phyloP scores from a whole-genome alignment of 768 basidiomycete species.

The Tylopilus plumbeoviolaceoides region DNA sequence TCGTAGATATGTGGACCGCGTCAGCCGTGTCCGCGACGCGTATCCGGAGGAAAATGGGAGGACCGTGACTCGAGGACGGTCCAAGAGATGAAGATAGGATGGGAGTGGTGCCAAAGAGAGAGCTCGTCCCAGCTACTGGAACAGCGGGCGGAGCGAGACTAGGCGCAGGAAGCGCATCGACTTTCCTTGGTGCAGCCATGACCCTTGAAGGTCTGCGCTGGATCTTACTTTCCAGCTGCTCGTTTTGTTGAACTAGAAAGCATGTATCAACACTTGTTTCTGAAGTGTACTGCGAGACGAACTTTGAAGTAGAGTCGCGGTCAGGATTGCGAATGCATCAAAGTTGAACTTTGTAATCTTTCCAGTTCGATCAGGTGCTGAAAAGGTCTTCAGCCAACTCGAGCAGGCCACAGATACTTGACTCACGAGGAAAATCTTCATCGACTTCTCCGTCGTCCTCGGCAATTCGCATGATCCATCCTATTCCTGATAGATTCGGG shows the following conservation, averaged over 20 bases:
- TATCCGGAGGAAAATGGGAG: slow-evolving; percentile 80
- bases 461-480: slow-evolving; percentile 91
- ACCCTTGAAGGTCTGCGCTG: slow-evolving; percentile 71
- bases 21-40: slow-evolving; percentile 78
- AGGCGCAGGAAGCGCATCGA: slow-evolving; percentile 39
- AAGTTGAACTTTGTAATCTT: slow-evolving; percentile 87
- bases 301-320: slow-evolving; percentile 72
- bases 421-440: slow-evolving; percentile 95
- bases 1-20: slow-evolving; percentile 81
- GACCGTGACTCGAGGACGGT: slow-evolving; percentile 69
- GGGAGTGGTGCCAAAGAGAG: slow-evolving; percentile 46
- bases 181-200: slow-evolving; percentile 57
- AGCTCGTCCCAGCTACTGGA: slow-evolving; percentile 40
- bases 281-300: slow-evolving; percentile 17
- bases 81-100: slow-evolving; percentile 63
- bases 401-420: not conserved
- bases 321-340: slow-evolving; percentile 84
- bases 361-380: slow-evolving; percentile 88
- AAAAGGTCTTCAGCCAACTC: not conserved
- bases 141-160: slow-evolving; percentile 39
- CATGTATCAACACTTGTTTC: not conserved
- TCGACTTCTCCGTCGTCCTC: slow-evolving; percentile 98
- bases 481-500: slow-evolving; percentile 68
- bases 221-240: slow-evolving; percentile 73
- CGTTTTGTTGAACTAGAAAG: slow-evolving; percentile 66